A percentile compares a stretch with the other conserved stretches of the same genome.
These are phyloP conservation scores for Parachaetomium inaequale DNA, from an alignment of 495 filamentous ascomycete species.

Conservation along the genomic window DNA sequence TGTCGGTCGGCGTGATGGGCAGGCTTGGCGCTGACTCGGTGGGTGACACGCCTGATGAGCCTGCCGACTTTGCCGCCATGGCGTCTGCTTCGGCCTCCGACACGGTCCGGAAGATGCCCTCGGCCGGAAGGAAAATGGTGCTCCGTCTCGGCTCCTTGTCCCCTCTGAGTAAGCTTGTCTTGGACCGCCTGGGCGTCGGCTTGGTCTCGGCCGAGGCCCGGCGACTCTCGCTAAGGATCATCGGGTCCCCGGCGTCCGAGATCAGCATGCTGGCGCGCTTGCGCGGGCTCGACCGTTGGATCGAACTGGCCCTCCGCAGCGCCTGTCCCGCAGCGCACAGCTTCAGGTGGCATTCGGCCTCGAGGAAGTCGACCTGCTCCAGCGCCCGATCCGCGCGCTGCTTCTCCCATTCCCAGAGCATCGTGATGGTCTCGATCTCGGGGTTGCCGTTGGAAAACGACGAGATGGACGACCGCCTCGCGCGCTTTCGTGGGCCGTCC, in stretches of 20 bases:
- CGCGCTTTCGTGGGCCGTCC: constrained; percentile 43
- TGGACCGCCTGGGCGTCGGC: constrained; percentile 27
- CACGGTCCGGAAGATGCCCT: constrained; percentile 52
- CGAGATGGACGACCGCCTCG: constrained; percentile 34
- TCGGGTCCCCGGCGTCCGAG: constrained; percentile 40
- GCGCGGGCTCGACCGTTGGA: constrained; percentile 20
- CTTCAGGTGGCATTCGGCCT: constrained; percentile 73
- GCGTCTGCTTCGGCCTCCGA: constrained; percentile 42
- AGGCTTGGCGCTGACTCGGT: constrained; percentile 7
- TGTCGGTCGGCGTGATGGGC: constrained; percentile 16
- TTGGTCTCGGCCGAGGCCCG: constrained; percentile 14
- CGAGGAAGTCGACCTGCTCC: constrained; percentile 74
- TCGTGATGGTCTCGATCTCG: constrained; percentile 56
- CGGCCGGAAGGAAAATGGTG: constrained; percentile 47
- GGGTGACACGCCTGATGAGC: constrained; percentile 2
- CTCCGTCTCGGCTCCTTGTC: constrained; percentile 33
- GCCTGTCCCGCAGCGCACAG: constrained; percentile 58
- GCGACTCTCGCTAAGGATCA: constrained; percentile 39
- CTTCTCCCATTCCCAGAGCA: constrained; percentile 63
- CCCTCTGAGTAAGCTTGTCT: constrained; percentile 27
- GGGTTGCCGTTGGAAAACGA: constrained; percentile 26
- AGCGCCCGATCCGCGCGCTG: constrained; percentile 62
- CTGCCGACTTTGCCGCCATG: constrained; percentile 9
- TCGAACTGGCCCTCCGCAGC: constrained; percentile 23
- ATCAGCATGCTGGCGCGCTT: constrained; percentile 32